Evolutionary conservation across 2,329 filamentous ascomycete genomes (phyloP), one percentile per base, ranked within the genome.

Genomic region (Bipolaris zeicola): DNA sequence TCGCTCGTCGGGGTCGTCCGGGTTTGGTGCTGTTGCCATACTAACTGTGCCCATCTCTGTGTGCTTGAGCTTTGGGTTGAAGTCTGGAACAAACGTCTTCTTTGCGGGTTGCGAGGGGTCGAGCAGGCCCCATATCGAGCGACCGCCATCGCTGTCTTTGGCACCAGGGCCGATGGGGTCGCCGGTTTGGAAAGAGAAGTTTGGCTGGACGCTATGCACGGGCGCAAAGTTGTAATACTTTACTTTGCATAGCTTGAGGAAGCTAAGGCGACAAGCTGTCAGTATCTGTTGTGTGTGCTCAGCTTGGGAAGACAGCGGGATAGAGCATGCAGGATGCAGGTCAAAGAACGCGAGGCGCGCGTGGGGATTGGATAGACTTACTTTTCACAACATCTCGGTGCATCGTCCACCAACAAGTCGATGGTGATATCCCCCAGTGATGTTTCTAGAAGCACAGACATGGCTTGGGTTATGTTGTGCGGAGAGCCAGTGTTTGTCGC

Each of bases 161-260:
- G 92, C 91, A 55, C 89, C 86, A 11, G 93, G 94, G 11, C 95
- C 94, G 50, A 98, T 87, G 11, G 94, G 94, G 71, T 98, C 95
- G 74, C 94, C 94, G 31, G 91, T 96, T 78, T 98, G 94, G 78
- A 96, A 96, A 59, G 93, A 96, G 78, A 97, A 98, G 78, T 92
- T 88, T 76, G 94, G 95, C 74, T 97, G 95, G 36, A 99, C 86
- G 65, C 89, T 92, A 79, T 97, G 91, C 52, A 98, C 81, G 24
- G 94, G 95, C 5, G 92, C 88, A 77, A 96, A 98, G 81, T 98
- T 98, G 87, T 97, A 99, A 81, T 98, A 99, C 81, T 97, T 99
- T 78, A 92, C 83, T 80, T 98, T 98, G 86, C 95, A 97, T 68
- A 99, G 90, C 83, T 99, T 98, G 55, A 99, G 82, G 77, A 99